phyloP scores from a whole-genome alignment of 345 rosid genomes.

The Capsella bursapastoris region DNA sequence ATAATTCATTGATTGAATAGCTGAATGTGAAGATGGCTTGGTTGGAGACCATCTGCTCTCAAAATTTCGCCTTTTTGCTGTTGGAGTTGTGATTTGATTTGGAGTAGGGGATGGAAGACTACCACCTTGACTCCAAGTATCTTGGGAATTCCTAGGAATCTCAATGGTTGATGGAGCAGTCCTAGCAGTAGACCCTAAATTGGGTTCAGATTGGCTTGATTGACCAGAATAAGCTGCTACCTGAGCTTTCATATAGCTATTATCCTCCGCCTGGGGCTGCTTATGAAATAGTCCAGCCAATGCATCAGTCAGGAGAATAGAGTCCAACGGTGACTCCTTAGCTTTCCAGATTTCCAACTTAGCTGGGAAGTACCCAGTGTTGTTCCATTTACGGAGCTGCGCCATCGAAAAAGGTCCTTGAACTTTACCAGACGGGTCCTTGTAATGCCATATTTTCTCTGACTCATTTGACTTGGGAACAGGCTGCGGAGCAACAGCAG shows the following conservation, averaged over 20 bases:
- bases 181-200: slow-evolving; percentile 42
- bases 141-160: slow-evolving; percentile 56
- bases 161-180: slow-evolving; percentile 56
- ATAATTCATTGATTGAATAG: slow-evolving; percentile 38
- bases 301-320: slow-evolving; percentile 76
- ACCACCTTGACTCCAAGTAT: slow-evolving; percentile 64
- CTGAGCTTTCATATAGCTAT: slow-evolving; percentile 49
- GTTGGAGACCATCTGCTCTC: slow-evolving; percentile 81
- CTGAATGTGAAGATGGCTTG: slow-evolving; percentile 49
- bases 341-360: slow-evolving; percentile 86
- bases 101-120: slow-evolving; percentile 98
- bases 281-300: slow-evolving; percentile 71
- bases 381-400: slow-evolving; percentile 96
- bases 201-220: slow-evolving; percentile 45
- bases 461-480: slow-evolving; percentile 65
- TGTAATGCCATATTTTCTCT: slow-evolving; percentile 92
- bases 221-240: slow-evolving; percentile 47
- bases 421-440: slow-evolving; percentile 92
- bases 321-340: slow-evolving; percentile 64
- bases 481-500: slow-evolving; percentile 49
- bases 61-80: slow-evolving; percentile 48
- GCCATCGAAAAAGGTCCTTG: slow-evolving; percentile 97
- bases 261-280: slow-evolving; percentile 51
- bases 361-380: slow-evolving; percentile 87
- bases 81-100: slow-evolving; percentile 53